These are phyloP conservation scores for Fraxinus nigra DNA, from an alignment of 305 asterid genomes.

Conservation along the genomic window DNA sequence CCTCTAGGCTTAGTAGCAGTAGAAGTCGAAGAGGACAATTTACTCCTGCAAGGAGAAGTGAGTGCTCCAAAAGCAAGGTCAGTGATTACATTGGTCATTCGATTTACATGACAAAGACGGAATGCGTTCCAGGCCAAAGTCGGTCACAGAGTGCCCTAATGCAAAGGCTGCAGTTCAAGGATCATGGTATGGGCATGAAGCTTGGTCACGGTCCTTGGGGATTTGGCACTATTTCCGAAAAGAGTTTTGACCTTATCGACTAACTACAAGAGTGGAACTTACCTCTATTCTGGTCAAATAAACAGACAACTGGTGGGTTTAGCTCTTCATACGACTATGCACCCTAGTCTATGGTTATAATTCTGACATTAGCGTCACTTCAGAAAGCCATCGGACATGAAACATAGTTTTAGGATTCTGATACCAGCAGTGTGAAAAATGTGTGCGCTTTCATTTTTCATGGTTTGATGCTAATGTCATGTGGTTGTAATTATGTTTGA, in stretches of 20 bases:
- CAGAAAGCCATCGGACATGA: background rate
- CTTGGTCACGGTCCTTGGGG: constrained; percentile 38
- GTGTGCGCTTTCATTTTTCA: constrained; percentile 3
- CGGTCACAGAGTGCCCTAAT: constrained; percentile 84
- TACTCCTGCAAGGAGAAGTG: constrained; percentile 47
- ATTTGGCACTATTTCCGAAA: constrained; percentile 51
- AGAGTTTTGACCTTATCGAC: constrained; percentile 37
- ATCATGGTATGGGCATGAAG: constrained; percentile 27
- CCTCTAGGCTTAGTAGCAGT: constrained; percentile 55
- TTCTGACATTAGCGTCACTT: background rate
- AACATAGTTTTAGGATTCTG: background rate
- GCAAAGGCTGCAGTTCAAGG: constrained; percentile 61
- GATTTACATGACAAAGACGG: constrained; percentile 77
- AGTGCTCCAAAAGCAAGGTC: constrained; percentile 55
- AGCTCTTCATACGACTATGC: constrained; percentile 30
- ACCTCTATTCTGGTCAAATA: constrained; percentile 35
- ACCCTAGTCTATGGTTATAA: constrained; percentile 21
- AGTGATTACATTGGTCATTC: constrained; percentile 62
- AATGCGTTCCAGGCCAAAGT: constrained; percentile 69
- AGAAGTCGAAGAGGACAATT: constrained; percentile 44
- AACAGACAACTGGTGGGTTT: constrained; percentile 39
- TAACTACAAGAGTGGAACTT: constrained; percentile 38
- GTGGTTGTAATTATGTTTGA: constrained; percentile 24
- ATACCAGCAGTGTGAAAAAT: constrained; percentile 5
- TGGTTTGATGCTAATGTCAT: background rate